Evolutionary conservation across 352 stramenopile species (phyloP).

Genomic region (Phytopythium cucurbitacearum): DNA sequence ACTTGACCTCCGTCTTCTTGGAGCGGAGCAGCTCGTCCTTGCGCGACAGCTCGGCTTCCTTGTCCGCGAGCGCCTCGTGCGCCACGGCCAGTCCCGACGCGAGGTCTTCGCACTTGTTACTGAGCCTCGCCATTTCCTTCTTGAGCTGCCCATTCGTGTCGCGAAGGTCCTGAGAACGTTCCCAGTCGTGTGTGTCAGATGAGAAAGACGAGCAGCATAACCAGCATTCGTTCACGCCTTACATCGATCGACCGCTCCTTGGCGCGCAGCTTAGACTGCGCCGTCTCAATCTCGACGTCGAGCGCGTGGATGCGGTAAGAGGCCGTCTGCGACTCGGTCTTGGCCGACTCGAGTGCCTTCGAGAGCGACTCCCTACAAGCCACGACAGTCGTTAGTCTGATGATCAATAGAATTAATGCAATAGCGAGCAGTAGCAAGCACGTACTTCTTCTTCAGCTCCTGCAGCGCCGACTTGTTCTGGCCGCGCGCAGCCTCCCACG

Average conservation of each 20-base stretch:
- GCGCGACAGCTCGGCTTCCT: slow-evolving; percentile 52
- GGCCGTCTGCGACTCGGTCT: slow-evolving; percentile 66
- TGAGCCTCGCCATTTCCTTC: slow-evolving; percentile 57
- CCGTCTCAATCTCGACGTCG: slow-evolving; percentile 72
- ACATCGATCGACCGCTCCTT: slow-evolving; percentile 67
- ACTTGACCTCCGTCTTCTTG: slow-evolving; percentile 83
- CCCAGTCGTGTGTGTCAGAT: not conserved
- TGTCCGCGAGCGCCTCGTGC: slow-evolving; percentile 49
- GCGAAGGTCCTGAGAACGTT: slow-evolving; percentile 35
- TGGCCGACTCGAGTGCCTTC: slow-evolving; percentile 63
- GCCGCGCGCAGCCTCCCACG: slow-evolving; percentile 70
- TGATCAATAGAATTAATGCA: not conserved
- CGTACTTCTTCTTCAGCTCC: slow-evolving; percentile 79
- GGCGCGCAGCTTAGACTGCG: slow-evolving; percentile 66
- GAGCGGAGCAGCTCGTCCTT: slow-evolving; percentile 59
- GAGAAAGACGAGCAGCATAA: not conserved
- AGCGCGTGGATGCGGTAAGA: slow-evolving; percentile 71
- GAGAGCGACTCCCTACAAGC: slow-evolving; percentile 45
- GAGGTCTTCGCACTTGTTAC: slow-evolving; percentile 42
- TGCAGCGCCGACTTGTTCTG: slow-evolving; percentile 75
- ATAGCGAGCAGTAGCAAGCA: not conserved
- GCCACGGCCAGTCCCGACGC: slow-evolving; percentile 39
- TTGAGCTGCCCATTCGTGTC: slow-evolving; percentile 57
- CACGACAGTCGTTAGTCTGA: not conserved
- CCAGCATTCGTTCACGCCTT: not conserved